Evolutionary conservation across 176 grass and related monocot species (phyloP).

Genomic region (Carex littledalei): DNA sequence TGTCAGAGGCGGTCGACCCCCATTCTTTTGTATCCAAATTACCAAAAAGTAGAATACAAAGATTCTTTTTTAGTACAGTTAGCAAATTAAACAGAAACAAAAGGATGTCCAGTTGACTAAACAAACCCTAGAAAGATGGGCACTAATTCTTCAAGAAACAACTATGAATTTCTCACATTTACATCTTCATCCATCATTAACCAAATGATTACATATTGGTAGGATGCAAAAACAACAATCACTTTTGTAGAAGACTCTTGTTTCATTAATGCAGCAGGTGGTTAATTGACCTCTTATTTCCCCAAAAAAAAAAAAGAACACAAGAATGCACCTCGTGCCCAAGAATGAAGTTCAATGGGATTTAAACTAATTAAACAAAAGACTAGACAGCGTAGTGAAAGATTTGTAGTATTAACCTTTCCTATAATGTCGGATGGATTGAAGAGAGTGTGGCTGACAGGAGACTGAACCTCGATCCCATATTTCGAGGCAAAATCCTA

Average conservation of each 20-base stretch:
- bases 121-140: not conserved
- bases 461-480: conserved; percentile 59
- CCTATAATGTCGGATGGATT: conserved; percentile 54
- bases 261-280: not conserved
- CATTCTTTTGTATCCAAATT: conserved; percentile 45
- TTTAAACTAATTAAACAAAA: not conserved
- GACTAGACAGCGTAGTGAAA: not conserved
- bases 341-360: not conserved
- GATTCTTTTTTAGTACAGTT: not conserved
- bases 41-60: not conserved
- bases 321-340: not conserved
- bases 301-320: not conserved
- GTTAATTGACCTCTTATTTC: not conserved
- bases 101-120: not conserved
- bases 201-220: not conserved
- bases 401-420: conserved; percentile 37
- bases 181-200: not conserved
- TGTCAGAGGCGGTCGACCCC: conserved; percentile 51
- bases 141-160: not conserved
- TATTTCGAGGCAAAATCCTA: conserved; percentile 66
- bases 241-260: not conserved
- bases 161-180: not conserved
- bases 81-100: not conserved
- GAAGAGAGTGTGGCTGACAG: conserved; percentile 78
- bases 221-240: not conserved